phyloP scores from a whole-genome alignment of 2,329 filamentous ascomycete species.

The Stagonosporopsis tanaceti region DNA sequence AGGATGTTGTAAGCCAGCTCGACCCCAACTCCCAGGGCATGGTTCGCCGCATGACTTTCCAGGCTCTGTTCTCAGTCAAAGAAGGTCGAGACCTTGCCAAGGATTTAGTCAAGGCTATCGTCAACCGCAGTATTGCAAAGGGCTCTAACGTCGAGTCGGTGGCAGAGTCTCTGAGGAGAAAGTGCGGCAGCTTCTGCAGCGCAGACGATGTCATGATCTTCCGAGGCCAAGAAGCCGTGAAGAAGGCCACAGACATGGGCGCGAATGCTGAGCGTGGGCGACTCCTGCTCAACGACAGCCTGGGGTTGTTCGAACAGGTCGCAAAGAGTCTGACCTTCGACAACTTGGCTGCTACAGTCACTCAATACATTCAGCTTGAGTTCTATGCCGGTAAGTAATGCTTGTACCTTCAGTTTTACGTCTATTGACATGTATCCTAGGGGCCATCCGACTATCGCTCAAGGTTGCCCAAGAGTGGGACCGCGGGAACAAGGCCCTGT shows the following conservation, averaged over 20 bases:
- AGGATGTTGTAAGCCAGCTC: conserved; percentile 83
- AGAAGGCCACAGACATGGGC: conserved; percentile 82
- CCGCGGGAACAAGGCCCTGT: conserved; percentile 82
- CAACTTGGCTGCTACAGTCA: conserved; percentile 79
- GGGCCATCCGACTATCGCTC: conserved; percentile 87
- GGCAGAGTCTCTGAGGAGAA: conserved; percentile 87
- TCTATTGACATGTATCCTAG: conserved; percentile 26
- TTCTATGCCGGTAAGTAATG: conserved; percentile 77
- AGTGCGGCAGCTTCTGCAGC: conserved; percentile 97
- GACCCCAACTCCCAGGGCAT: conserved; percentile 70
- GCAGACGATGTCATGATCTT: conserved; percentile 97
- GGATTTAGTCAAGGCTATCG: conserved; percentile 94
- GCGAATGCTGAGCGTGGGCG: conserved; percentile 78
- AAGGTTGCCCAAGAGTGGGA: conserved; percentile 85
- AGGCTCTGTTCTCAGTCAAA: conserved; percentile 81
- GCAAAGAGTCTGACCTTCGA: conserved; percentile 81
- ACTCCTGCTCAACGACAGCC: conserved; percentile 84
- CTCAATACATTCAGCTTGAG: conserved; percentile 79
- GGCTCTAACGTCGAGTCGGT: conserved; percentile 98
- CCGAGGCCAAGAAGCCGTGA: conserved; percentile 95
- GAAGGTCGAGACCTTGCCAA: conserved; percentile 90
- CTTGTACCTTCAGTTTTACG: neutral
- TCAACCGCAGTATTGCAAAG: conserved; percentile 96
- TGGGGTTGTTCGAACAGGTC: conserved; percentile 87
- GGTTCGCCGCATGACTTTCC: conserved; percentile 82